A percentile compares a stretch with the other conserved stretches of the same genome.
phyloP scores from a whole-genome alignment of 495 filamentous ascomycete genomes.

The Penicillium malachiteum region DNA sequence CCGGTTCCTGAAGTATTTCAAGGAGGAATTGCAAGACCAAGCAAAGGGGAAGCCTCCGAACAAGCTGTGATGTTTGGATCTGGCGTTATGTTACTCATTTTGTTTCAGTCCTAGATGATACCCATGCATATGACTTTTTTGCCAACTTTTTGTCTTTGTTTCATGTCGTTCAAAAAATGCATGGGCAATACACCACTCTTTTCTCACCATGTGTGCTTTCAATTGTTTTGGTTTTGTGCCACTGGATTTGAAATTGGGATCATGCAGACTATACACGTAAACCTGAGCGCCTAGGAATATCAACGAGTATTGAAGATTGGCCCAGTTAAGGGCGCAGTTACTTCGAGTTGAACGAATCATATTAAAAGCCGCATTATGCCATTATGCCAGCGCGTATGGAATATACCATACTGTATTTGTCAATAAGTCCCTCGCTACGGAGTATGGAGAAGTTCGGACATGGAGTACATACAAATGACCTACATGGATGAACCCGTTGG shows the following conservation, averaged over 20 bases:
- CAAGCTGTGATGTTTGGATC: slow-evolving; percentile 26
- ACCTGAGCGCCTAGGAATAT: not conserved
- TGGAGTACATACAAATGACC: no score
- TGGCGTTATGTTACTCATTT: slow-evolving; percentile 2
- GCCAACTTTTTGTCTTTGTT: not conserved
- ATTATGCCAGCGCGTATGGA: not conserved
- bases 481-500: no score
- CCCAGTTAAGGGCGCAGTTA: not conserved
- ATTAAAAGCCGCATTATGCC: slow-evolving; percentile 1
- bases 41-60: slow-evolving; percentile 46
- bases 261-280: not conserved
- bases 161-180: not conserved
- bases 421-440: no score
- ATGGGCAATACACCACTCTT: not conserved
- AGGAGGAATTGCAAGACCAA: slow-evolving; percentile 60
- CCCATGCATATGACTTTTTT: slow-evolving; percentile 1
- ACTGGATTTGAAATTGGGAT: not conserved
- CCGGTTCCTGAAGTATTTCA: slow-evolving; percentile 54
- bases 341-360: not conserved
- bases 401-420: no score
- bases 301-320: not conserved
- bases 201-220: not conserved
- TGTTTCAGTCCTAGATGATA: slow-evolving; percentile 8
- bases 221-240: not conserved
- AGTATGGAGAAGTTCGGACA: no score